Evolutionary conservation across 345 rosid genomes (phyloP), one percentile per base, ranked within the genome.

Genomic region (Citrus australasica): DNA sequence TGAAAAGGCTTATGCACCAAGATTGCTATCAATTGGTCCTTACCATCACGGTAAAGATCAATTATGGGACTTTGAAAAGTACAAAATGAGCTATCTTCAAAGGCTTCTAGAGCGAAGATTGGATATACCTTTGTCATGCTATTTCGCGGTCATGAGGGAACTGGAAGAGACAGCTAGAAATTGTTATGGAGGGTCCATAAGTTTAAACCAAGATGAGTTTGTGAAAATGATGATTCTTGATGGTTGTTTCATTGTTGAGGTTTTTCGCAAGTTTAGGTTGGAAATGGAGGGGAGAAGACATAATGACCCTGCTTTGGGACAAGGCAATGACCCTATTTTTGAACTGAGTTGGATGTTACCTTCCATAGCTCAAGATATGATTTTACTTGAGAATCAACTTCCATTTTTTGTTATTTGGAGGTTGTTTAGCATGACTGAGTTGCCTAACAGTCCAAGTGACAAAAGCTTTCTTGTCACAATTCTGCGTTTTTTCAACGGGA

Each of bases 151-250:
- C 27, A 69, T 78, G 80, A 61, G 38, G 27, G 30, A 0, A 30
- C 24, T 60, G 33, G 63, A 70, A 40, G 46, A 30, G 33, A n/a
- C 10, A 48, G 86, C 86, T 73, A 77, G 79, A 25, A 17, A 24
- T 19, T 80, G 80, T 55, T 83, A 82, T 33, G 79, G 46, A 13
- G 79, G 71, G 11, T 25, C 33, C 1, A 4, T 80, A 9, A 11
- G 27, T 62, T 28, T 79, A 1, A 4, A 16, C 19, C 0, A 19
- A 3, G 77, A 83, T 19, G 66, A 76, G 5, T 81, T 85, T 35
- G 64, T 79, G 22, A 64, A 81, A 68, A 79, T 84, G 85, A 21
- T 83, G 85, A 74, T 84, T 5, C 80, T 87, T 66, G 87, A 84
- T 65, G 82, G 76, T 2, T 81, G 73, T 67, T 78, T 77, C 27